Conservation (phyloP, 352 stramenopile genomes). For the Globisporangium okanoganense region DNA sequence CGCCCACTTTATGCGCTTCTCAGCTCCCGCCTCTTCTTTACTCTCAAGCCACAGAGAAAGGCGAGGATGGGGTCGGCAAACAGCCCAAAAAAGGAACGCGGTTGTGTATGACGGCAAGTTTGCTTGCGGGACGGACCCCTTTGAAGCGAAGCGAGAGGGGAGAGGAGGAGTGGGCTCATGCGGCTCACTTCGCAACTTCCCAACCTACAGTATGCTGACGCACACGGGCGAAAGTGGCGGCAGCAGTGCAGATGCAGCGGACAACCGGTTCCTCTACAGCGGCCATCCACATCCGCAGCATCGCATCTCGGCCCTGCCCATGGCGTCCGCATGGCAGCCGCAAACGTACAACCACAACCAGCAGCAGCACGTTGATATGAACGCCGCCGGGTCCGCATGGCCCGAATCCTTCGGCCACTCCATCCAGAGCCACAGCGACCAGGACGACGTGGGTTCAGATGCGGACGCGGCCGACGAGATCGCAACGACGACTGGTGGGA, state of each 20-base stretch:
- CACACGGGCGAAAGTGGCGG: constrained; percentile 6
- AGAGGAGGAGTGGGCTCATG: constrained; percentile 6
- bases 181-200: background rate
- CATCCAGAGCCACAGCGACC: background rate
- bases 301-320: background rate
- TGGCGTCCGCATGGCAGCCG: constrained; percentile 1
- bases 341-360: too few species aligned
- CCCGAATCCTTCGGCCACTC: background rate
- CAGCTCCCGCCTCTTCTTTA: background rate
- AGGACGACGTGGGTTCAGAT: background rate
- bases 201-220: constrained; percentile 9
- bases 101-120: background rate
- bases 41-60: background rate
- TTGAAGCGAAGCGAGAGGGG: background rate
- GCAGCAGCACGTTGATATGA: background rate
- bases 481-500: background rate
- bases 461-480: background rate
- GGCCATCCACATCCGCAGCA: background rate
- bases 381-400: constrained; percentile 1
- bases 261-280: background rate
- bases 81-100: too few species aligned
- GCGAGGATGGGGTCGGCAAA: background rate
- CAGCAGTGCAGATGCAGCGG: background rate
- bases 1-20: constrained; percentile 3
- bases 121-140: background rate